A percentile compares a stretch with the other conserved stretches of the same genome.
Evolutionary conservation across 306 rosid genomes (phyloP).

Genomic region (Alnus glutinosa): DNA sequence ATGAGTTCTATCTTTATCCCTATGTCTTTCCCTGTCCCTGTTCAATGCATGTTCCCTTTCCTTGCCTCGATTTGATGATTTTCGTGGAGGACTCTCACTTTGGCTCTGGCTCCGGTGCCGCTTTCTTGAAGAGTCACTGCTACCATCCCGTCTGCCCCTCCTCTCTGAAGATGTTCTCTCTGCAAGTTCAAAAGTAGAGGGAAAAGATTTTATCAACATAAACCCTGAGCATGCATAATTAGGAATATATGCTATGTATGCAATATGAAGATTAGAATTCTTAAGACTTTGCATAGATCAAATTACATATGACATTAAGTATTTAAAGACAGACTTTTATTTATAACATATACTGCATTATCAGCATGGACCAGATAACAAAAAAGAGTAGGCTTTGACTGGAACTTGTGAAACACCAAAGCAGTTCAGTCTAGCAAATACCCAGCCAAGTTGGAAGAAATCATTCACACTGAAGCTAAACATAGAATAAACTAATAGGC

Average conservation of each 20-base stretch:
- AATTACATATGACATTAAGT: not conserved
- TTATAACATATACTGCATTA: not conserved
- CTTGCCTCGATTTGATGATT: constrained; percentile 60
- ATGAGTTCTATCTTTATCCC: constrained; percentile 50
- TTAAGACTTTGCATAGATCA: not conserved
- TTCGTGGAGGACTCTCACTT: constrained; percentile 69
- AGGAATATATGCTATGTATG: not conserved
- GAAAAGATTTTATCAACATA: not conserved
- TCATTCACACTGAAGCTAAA: not conserved
- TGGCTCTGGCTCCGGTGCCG: constrained; percentile 73
- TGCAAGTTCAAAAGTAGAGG: constrained; percentile 29
- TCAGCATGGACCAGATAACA: not conserved
- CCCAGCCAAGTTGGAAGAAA: not conserved
- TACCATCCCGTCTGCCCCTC: constrained; percentile 61
- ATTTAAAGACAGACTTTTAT: not conserved
- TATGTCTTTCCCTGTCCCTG: constrained; percentile 63
- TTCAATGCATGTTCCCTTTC: constrained; percentile 69
- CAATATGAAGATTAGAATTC: not conserved
- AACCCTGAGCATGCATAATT: constrained; percentile 17
- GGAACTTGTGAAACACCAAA: constrained; percentile 3
- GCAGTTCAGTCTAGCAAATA: constrained; percentile 1
- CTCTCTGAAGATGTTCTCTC: constrained; percentile 68
- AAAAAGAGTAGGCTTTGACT: not conserved
- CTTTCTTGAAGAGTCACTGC: constrained; percentile 63
- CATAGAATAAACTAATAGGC: not conserved